Base-by-base conservation (phyloP, 805 yeast genomes). In the Saturnispora ahearnii region DNA sequence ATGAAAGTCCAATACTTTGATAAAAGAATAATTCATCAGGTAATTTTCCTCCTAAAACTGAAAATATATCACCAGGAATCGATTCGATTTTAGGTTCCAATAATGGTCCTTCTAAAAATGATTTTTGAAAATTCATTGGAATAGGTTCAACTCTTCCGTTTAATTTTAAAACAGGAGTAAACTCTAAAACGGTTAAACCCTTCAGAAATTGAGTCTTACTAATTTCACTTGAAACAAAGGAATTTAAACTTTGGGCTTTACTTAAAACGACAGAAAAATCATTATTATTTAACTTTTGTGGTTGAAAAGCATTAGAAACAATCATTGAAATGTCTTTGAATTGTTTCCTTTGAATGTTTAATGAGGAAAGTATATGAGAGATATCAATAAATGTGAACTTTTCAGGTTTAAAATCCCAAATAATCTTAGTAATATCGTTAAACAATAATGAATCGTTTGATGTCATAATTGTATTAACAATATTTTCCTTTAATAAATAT, bases 11-110 rank as follows among this genome's bases (percentile, higher is more conserved):
- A 51, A 84, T 65, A 1, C 95, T 83, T 61, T 79, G 79, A 64
- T 88, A 93, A 62, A 83, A 89, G 59, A 79, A 83, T 40, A 84
- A 73, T 66, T 90, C 98, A 48, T 87, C 85, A 2, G 97, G 95
- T 46, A 93, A 71, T 61, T 90, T 78, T 63, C 85, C 87, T 9
- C 95, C 88, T 45, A 93, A 74, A 44, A 89, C 77, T 43, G 82
- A 89, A 62, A 87, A 93, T 11, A 87, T 70, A 63, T 89, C 95
- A 53, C 79, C 77, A 3, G 98, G 97, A 44, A 84, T 67, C 48
- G 68, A 68, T 36, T 55, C 59, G 13, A 48, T 46, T 18, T 45
- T 22, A n/a, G 53, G 29, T 28, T 32, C 38, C 15, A 51, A 41
- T 7, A 52, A 24, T n/a, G 53, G 54, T 4, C 48, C 42, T 4